Percentiles rank a stretch among this genome's conserved stretches.
phyloP scores from a whole-genome alignment of 495 filamentous ascomycete genomes.

The Penicillium canariense region DNA sequence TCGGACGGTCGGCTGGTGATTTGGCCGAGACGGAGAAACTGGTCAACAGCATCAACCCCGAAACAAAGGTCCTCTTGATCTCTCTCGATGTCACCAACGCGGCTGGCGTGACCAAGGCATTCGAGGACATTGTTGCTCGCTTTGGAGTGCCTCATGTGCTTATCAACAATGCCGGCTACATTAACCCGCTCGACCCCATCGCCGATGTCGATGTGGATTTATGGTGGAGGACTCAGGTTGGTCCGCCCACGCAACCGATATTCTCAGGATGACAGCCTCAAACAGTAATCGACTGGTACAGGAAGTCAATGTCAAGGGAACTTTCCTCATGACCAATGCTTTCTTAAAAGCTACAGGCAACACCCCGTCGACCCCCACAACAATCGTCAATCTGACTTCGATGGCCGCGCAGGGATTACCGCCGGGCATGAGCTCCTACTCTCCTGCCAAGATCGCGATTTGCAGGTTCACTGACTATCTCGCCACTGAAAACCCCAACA shows the following conservation, averaged over 20 bases:
- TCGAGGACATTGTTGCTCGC: constrained; percentile 31
- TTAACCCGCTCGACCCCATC: constrained; percentile 11
- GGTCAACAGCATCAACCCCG: constrained; percentile 22
- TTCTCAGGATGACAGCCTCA: background rate
- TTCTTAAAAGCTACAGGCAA: constrained; percentile 32
- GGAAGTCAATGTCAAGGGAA: constrained; percentile 47
- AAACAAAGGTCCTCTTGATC: constrained; percentile 25
- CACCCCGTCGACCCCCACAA: constrained; percentile 19
- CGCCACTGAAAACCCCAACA: constrained; percentile 33
- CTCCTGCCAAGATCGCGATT: constrained; percentile 35
- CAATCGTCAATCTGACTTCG: constrained; percentile 42
- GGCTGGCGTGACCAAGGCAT: constrained; percentile 29
- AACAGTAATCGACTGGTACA: background rate
- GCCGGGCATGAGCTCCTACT: constrained; percentile 37
- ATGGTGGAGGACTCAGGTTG: constrained; percentile 33
- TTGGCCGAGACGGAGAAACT: constrained; percentile 19
- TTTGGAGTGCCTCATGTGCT: constrained; percentile 44
- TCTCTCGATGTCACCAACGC: constrained; percentile 32
- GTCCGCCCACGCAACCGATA: too few relatives aligned
- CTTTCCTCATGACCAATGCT: constrained; percentile 35
- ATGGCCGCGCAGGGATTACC: constrained; percentile 23
- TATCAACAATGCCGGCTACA: constrained; percentile 42
- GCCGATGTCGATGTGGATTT: constrained; percentile 24
- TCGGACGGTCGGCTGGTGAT: constrained; percentile 25
- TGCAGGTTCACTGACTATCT: constrained; percentile 30